A percentile compares a stretch with the other conserved stretches of the same genome.
These are phyloP conservation scores for Diaporthe amygdali DNA, from an alignment of 2,329 filamentous ascomycete genomes.

Conservation along the genomic window DNA sequence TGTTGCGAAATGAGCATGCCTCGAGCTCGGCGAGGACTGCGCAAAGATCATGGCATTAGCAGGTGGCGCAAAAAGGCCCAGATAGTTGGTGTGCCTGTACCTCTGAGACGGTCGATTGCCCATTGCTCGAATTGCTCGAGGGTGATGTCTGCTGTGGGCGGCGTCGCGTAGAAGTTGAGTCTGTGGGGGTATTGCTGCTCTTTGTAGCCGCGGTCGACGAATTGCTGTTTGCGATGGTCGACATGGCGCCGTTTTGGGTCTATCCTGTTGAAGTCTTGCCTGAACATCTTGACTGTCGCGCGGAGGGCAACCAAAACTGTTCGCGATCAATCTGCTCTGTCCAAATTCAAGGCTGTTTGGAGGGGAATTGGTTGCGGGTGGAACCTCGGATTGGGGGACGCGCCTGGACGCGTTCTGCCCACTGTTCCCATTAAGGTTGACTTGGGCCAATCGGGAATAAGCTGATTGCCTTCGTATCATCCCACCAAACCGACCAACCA, in stretches of 20 bases:
- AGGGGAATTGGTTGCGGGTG: constrained; percentile 11
- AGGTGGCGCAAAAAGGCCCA: background rate
- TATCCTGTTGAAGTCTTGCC: constrained; percentile 57
- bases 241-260: constrained; percentile 77
- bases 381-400: constrained; percentile 28
- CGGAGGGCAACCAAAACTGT: background rate
- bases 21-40: constrained; percentile 86
- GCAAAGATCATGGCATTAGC: constrained; percentile 26
- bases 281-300: constrained; percentile 45
- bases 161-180: constrained; percentile 88
- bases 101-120: constrained; percentile 89
- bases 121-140: constrained; percentile 98
- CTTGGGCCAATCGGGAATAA: constrained; percentile 23
- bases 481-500: background rate
- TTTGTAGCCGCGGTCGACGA: constrained; percentile 77
- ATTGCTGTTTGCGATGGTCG: constrained; percentile 86
- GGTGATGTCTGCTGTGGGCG: constrained; percentile 92
- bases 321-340: background rate
- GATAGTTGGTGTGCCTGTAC: constrained; percentile 49
- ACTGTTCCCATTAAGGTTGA: constrained; percentile 27
- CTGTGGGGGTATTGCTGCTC: constrained; percentile 82
- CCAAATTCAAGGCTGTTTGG: background rate
- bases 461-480: background rate
- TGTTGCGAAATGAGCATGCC: constrained; percentile 94
- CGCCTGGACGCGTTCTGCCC: constrained; percentile 29